Evolutionary conservation across 345 rosid genomes (phyloP).

Genomic region (Populus tremula): DNA sequence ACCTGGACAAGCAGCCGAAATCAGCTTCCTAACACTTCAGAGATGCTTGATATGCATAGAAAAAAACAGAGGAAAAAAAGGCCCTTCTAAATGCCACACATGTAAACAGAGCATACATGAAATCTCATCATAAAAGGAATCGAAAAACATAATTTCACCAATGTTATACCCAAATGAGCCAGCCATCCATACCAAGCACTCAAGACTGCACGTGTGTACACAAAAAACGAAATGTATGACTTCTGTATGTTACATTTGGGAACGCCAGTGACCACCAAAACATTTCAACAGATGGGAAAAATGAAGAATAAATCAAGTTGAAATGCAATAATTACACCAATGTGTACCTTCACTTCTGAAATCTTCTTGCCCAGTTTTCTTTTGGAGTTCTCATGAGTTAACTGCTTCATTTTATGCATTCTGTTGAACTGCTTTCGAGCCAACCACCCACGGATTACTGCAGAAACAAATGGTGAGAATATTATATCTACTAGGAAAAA

Average conservation of each 20-base stretch:
- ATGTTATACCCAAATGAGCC: background rate
- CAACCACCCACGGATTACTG: slow-evolving; percentile 88
- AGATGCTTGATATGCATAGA: slow-evolving; percentile 1
- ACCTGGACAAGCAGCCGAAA: slow-evolving; percentile 43
- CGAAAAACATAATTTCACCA: background rate
- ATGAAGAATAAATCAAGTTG: background rate
- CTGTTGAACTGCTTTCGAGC: slow-evolving; percentile 49
- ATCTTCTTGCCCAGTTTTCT: slow-evolving; percentile 43
- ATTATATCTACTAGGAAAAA: slow-evolving; percentile 1
- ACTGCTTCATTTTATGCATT: slow-evolving; percentile 41
- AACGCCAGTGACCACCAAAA: background rate
- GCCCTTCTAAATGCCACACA: background rate
- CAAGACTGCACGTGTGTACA: background rate
- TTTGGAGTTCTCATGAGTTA: slow-evolving; percentile 38
- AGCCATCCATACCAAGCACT: background rate
- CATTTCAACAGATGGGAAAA: background rate
- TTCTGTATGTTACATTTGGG: background rate
- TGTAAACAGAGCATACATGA: background rate
- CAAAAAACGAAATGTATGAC: background rate
- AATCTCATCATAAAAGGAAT: background rate
- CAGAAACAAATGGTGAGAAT: slow-evolving; percentile 18
- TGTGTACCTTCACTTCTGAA: slow-evolving; percentile 70
- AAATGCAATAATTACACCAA: background rate
- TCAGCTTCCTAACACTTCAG: slow-evolving; percentile 7
- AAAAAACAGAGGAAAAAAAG: background rate